Conservation (phyloP, 805 yeast species). For the Pichia insulana region DNA sequence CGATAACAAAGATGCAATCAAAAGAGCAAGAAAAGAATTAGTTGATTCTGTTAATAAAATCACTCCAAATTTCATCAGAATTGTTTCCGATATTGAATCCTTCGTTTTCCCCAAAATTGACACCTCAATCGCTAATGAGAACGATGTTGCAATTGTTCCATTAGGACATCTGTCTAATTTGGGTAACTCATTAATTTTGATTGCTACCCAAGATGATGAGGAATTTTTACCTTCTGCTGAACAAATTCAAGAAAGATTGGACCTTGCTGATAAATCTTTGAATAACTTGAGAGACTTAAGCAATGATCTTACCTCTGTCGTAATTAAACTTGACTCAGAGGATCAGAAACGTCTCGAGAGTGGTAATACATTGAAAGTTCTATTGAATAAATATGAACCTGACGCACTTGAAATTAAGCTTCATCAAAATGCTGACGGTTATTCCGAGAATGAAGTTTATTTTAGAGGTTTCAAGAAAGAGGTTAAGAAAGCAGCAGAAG, state of each 20-base stretch:
- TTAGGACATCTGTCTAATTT: slow-evolving; percentile 42
- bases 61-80: slow-evolving; percentile 55
- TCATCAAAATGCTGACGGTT: slow-evolving; percentile 33
- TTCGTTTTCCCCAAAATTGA: slow-evolving; percentile 45
- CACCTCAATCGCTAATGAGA: slow-evolving; percentile 33
- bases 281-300: slow-evolving; percentile 52
- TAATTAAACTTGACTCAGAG: slow-evolving; percentile 41
- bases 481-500: slow-evolving; percentile 45
- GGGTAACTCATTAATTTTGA: slow-evolving; percentile 43
- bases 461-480: slow-evolving; percentile 64
- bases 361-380: slow-evolving; percentile 46
- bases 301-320: slow-evolving; percentile 40
- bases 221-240: slow-evolving; percentile 67
- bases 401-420: slow-evolving; percentile 37
- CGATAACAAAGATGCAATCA: slow-evolving; percentile 38
- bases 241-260: slow-evolving; percentile 49
- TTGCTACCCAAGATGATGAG: slow-evolving; percentile 42
- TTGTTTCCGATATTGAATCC: slow-evolving; percentile 56
- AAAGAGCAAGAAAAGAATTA: slow-evolving; percentile 60
- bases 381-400: slow-evolving; percentile 25
- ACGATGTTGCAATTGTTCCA: slow-evolving; percentile 50
- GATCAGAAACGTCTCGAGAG: slow-evolving; percentile 47
- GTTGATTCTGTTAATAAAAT: slow-evolving; percentile 65
- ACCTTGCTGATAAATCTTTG: slow-evolving; percentile 45
- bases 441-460: slow-evolving; percentile 42